Conservation (phyloP, 2,329 filamentous ascomycete species). For the Xylariaceae sp. region DNA sequence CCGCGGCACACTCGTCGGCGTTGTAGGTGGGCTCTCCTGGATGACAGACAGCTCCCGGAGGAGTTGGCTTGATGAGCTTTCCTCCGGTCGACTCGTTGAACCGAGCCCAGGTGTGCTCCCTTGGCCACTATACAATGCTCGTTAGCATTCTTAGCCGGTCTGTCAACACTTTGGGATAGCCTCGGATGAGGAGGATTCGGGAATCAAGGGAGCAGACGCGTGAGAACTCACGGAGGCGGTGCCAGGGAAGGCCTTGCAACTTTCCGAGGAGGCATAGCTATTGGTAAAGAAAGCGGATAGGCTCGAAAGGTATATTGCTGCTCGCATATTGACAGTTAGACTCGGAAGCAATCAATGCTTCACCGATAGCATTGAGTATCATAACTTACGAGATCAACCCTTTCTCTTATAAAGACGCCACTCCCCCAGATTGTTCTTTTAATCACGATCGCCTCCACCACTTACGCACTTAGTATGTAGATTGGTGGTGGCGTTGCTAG, state of each 20-base stretch:
- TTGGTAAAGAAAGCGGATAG: too few species aligned
- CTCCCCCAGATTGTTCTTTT: too few species aligned
- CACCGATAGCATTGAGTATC: too few species aligned
- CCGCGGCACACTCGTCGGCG: constrained; percentile 29
- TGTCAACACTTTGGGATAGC: background rate
- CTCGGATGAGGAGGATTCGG: background rate
- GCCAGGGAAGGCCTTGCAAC: constrained; percentile 47
- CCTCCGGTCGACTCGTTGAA: constrained; percentile 45
- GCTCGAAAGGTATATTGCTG: too few species aligned
- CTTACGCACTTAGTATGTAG: too few species aligned
- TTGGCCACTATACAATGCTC: constrained; percentile 41
- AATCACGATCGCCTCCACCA: too few species aligned
- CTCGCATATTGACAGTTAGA: too few species aligned
- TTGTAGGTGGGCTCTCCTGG: constrained; percentile 32
- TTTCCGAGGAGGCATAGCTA: constrained; percentile 7
- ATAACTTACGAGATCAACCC: too few species aligned
- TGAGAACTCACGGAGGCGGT: constrained; percentile 24
- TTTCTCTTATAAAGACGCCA: too few species aligned
- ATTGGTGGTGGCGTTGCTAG: too few species aligned
- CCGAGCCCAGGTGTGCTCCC: constrained; percentile 38
- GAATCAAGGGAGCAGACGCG: background rate
- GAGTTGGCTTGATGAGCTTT: constrained; percentile 38
- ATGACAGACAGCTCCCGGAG: constrained; percentile 45
- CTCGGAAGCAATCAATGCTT: too few species aligned
- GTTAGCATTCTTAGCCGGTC: constrained; percentile 2